A percentile compares a stretch with the other conserved stretches of the same genome.
These are phyloP conservation scores for Inga oerstediana DNA, from an alignment of 306 rosid genomes.

Conservation along the genomic window DNA sequence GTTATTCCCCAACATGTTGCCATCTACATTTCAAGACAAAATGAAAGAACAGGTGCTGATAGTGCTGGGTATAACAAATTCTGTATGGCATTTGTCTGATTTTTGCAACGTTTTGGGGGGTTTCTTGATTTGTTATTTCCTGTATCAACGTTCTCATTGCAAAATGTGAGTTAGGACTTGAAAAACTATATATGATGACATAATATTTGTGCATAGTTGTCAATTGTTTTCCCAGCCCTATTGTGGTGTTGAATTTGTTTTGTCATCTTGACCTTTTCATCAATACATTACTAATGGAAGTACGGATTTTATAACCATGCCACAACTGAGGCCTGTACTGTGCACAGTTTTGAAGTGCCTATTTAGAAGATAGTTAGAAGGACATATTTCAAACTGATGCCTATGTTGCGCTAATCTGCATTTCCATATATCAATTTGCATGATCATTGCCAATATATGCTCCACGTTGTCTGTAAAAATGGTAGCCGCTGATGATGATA, in stretches of 20 bases:
- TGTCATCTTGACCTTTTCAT: conserved; percentile 13
- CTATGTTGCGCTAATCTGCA: conserved; percentile 19
- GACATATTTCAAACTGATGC: conserved; percentile 16
- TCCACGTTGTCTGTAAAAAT: conserved; percentile 6
- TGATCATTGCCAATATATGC: conserved; percentile 14
- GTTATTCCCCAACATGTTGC: conserved; percentile 94
- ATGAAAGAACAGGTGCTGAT: conserved; percentile 83
- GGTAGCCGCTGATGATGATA: conserved; percentile 22
- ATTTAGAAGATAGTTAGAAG: conserved; percentile 23
- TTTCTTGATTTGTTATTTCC: neutral
- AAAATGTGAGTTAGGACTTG: conserved; percentile 19
- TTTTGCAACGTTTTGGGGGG: neutral
- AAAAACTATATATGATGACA: neutral
- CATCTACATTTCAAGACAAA: conserved; percentile 95
- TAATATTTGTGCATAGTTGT: conserved; percentile 11
- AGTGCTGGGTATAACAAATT: conserved; percentile 7
- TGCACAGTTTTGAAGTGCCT: conserved; percentile 5
- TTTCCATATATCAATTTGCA: neutral
- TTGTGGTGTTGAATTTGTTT: neutral
- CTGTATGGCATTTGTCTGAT: conserved; percentile 21
- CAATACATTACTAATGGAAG: conserved; percentile 21
- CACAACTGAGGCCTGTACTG: neutral
- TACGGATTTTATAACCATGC: conserved; percentile 19
- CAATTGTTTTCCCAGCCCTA: conserved; percentile 17
- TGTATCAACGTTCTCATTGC: conserved; percentile 5